Conservation (phyloP, 208 protist species). For the Acanthamoeba lenticulata region DNA sequence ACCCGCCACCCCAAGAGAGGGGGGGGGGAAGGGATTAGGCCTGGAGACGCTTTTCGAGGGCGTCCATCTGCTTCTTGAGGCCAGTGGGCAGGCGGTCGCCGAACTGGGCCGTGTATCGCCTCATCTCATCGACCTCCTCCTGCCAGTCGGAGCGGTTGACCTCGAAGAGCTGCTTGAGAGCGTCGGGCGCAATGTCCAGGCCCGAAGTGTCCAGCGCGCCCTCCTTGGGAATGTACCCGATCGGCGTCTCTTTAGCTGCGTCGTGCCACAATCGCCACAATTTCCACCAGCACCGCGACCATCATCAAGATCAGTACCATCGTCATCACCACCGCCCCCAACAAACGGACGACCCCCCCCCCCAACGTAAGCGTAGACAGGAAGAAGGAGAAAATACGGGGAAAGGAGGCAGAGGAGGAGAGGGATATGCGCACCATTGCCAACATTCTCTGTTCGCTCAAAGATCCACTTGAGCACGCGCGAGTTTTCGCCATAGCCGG, state of each 20-base stretch:
- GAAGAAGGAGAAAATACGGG: too few species aligned
- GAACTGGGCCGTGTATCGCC: conserved; percentile 76
- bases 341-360: too few species aligned
- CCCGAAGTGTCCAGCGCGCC: conserved; percentile 76
- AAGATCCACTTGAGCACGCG: conserved; percentile 86
- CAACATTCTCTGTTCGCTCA: conserved; percentile 61
- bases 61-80: conserved; percentile 74
- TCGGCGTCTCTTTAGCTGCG: conserved; percentile 74
- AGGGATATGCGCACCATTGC: not conserved
- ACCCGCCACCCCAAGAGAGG: too few species aligned
- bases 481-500: conserved; percentile 89
- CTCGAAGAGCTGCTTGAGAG: conserved; percentile 76
- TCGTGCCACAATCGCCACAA: not conserved
- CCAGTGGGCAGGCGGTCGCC: conserved; percentile 79
- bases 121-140: conserved; percentile 75
- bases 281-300: too few species aligned
- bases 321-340: too few species aligned
- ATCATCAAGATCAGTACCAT: too few species aligned
- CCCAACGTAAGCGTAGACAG: not conserved
- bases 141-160: conserved; percentile 80
- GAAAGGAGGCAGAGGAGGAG: too few species aligned
- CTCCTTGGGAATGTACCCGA: conserved; percentile 80
- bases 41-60: conserved; percentile 71
- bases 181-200: conserved; percentile 71
- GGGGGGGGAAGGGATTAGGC: too few species aligned